phyloP scores from a whole-genome alignment of 176 grass and related monocot species.

The Themeda triandra region DNA sequence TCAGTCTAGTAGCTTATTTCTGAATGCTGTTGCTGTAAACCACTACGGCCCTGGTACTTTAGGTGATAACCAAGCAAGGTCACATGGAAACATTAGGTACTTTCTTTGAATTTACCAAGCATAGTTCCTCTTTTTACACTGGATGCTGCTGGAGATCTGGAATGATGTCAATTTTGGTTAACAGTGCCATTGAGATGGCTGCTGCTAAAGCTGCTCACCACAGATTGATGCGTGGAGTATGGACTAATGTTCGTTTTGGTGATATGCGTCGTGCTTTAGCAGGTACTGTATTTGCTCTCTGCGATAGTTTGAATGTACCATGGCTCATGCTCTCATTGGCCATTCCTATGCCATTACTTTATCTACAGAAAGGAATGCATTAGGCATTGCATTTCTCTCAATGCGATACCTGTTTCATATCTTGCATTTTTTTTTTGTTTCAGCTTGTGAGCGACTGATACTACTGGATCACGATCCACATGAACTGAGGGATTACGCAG shows the following conservation, averaged over 20 bases:
- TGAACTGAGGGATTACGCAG: slow-evolving; percentile 83
- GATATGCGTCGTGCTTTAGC: slow-evolving; percentile 90
- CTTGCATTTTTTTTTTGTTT: slow-evolving; percentile 24
- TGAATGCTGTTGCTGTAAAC: slow-evolving; percentile 68
- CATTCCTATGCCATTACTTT: background rate
- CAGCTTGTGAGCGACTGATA: slow-evolving; percentile 80
- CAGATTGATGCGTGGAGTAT: slow-evolving; percentile 79
- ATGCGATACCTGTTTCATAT: background rate
- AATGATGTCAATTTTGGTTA: slow-evolving; percentile 20
- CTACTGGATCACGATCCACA: slow-evolving; percentile 38
- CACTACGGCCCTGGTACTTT: slow-evolving; percentile 41
- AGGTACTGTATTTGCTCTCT: slow-evolving; percentile 32
- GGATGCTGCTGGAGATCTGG: slow-evolving; percentile 1
- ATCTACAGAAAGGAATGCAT: background rate
- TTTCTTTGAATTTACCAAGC: background rate
- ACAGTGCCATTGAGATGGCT: slow-evolving; percentile 79
- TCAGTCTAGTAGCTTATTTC: slow-evolving; percentile 68
- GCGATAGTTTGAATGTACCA: background rate
- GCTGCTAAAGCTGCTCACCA: slow-evolving; percentile 90
- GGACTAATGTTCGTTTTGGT: slow-evolving; percentile 80
- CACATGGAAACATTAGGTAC: slow-evolving; percentile 60
- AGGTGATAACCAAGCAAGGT: slow-evolving; percentile 31
- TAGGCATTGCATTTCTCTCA: background rate
- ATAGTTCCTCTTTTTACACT: background rate
- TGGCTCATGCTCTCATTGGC: background rate